Conservation (phyloP, 2,329 filamentous ascomycete species). For the Fusarium sp. region DNA sequence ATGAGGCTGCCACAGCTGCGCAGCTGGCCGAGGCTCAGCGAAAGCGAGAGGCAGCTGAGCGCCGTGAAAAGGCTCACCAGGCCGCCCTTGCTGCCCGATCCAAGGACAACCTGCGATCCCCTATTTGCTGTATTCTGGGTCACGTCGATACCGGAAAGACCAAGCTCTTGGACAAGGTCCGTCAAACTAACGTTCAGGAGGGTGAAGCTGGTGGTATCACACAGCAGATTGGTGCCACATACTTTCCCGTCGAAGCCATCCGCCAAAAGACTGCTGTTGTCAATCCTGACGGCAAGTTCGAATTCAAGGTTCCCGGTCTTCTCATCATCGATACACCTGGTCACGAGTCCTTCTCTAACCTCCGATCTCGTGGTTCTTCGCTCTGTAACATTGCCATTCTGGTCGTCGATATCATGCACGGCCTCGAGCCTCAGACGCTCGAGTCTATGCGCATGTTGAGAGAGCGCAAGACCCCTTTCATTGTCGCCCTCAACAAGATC, state of each 20-base stretch:
- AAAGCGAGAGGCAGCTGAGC: slow-evolving; percentile 89
- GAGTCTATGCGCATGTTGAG: slow-evolving; percentile 96
- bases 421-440: slow-evolving; percentile 94
- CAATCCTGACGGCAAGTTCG: slow-evolving; percentile 88
- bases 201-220: slow-evolving; percentile 99
- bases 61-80: slow-evolving; percentile 89
- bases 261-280: slow-evolving; percentile 92
- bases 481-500: slow-evolving; percentile 99
- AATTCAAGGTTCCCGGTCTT: slow-evolving; percentile 97
- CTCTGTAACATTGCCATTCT: slow-evolving; percentile 99
- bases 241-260: slow-evolving; percentile 96
- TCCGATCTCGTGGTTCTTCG: slow-evolving; percentile 95
- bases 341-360: slow-evolving; percentile 99
- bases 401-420: slow-evolving; percentile 99
- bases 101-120: slow-evolving; percentile 93
- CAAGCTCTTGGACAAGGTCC: slow-evolving; percentile 98
- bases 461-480: slow-evolving; percentile 96
- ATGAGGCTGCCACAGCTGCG: slow-evolving; percentile 80
- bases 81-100: slow-evolving; percentile 91
- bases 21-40: slow-evolving; percentile 78
- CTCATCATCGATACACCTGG: slow-evolving; percentile 97
- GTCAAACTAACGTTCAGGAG: slow-evolving; percentile 98
- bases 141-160: slow-evolving; percentile 99
- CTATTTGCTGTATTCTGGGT: slow-evolving; percentile 99
- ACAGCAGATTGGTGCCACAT: slow-evolving; percentile 98